Evolutionary conservation across 2,329 filamentous ascomycete species (phyloP).

Genomic region (Metarhizium humberi): DNA sequence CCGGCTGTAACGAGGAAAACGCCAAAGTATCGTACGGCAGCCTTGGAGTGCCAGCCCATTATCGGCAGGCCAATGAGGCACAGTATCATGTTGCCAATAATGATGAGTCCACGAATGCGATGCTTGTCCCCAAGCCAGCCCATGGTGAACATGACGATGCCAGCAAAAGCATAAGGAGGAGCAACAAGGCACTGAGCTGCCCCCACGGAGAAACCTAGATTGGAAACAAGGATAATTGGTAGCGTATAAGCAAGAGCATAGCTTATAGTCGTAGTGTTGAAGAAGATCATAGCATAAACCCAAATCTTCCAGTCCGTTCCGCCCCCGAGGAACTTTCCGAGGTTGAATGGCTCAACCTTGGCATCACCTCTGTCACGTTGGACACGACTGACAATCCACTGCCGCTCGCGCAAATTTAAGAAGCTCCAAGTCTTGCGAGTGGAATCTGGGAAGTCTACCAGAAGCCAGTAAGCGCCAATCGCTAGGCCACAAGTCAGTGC

Average conservation of each 20-base stretch:
- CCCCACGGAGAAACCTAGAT: constrained; percentile 56
- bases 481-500: constrained; percentile 45
- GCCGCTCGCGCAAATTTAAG: constrained; percentile 38
- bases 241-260: constrained; percentile 75
- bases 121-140: constrained; percentile 60
- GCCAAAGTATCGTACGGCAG: constrained; percentile 59
- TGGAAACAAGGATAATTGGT: constrained; percentile 58
- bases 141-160: constrained; percentile 49
- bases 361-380: constrained; percentile 49
- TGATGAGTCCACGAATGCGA: constrained; percentile 54
- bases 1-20: constrained; percentile 70
- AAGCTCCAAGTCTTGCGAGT: constrained; percentile 42
- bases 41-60: constrained; percentile 54
- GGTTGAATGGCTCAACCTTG: constrained; percentile 41
- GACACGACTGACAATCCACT: constrained; percentile 45
- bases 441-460: constrained; percentile 56
- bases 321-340: constrained; percentile 35
- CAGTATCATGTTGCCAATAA: constrained; percentile 56
- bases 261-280: constrained; percentile 59
- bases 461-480: constrained; percentile 42
- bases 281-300: constrained; percentile 51
- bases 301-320: constrained; percentile 49
- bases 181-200: constrained; percentile 62
- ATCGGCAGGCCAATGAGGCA: constrained; percentile 61
- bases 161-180: constrained; percentile 58